These are phyloP conservation scores for Sclerotinia minor DNA, from an alignment of 2,329 filamentous ascomycete species.

Conservation along the genomic window DNA sequence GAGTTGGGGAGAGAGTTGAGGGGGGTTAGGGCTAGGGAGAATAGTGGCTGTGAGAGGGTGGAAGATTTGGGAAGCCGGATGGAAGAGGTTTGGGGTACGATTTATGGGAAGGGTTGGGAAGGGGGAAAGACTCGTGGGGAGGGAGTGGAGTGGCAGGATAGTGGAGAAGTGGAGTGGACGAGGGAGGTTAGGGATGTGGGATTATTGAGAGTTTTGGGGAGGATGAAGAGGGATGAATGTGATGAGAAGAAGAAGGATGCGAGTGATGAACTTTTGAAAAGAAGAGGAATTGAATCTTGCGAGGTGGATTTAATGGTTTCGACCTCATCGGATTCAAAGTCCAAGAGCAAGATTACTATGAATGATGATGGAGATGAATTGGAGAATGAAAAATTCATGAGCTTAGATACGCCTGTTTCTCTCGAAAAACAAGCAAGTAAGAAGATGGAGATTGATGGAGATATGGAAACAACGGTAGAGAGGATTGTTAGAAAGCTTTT, in stretches of 20 bases:
- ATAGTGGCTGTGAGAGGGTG: too few species aligned
- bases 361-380: neutral
- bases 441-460: neutral
- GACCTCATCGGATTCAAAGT: neutral
- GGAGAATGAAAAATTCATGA: too few species aligned
- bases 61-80: neutral
- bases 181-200: slow-evolving; percentile 2
- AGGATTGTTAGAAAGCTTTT: too few species aligned
- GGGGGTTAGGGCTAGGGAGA: neutral
- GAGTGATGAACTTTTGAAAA: neutral
- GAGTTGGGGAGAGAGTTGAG: neutral
- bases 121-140: neutral
- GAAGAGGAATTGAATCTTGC: neutral
- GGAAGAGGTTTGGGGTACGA: neutral
- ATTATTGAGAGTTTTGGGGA: neutral
- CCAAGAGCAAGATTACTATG: too few species aligned
- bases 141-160: neutral
- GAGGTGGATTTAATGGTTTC: neutral
- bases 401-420: neutral
- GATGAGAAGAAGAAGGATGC: neutral
- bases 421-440: neutral
- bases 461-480: neutral
- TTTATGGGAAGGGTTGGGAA: slow-evolving; percentile 15
- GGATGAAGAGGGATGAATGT: neutral
- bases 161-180: neutral